phyloP scores from a whole-genome alignment of 495 filamentous ascomycete species.

The Penicillium salamii region DNA sequence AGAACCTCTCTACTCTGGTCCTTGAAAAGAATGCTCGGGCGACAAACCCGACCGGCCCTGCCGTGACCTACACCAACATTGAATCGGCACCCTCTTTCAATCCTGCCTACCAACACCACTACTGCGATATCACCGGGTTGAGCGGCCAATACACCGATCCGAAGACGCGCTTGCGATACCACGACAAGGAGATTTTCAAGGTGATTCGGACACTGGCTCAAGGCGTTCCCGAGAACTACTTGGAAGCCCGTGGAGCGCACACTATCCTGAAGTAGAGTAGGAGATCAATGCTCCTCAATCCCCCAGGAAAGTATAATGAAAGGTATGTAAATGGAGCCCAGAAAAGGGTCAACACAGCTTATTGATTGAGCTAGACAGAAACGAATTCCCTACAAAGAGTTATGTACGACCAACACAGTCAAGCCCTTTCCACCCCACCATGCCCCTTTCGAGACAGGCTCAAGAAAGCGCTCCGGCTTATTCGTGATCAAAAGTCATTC shows the following conservation, averaged over 20 bases:
- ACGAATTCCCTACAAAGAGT: constrained; percentile 6
- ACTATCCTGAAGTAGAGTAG: constrained; percentile 75
- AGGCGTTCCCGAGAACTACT: constrained; percentile 77
- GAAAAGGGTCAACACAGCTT: background rate
- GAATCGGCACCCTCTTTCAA: constrained; percentile 82
- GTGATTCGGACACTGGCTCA: constrained; percentile 73
- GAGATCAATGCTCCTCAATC: background rate
- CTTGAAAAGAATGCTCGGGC: constrained; percentile 66
- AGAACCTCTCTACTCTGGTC: constrained; percentile 79
- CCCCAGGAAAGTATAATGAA: background rate
- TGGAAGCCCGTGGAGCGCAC: constrained; percentile 87
- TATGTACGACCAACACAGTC: constrained; percentile 77
- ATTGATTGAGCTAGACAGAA: constrained; percentile 7
- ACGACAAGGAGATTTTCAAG: constrained; percentile 83
- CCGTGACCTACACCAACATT: constrained; percentile 91
- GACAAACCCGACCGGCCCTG: constrained; percentile 52
- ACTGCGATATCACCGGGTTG: constrained; percentile 93
- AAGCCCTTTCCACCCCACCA: constrained; percentile 81
- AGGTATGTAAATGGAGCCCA: background rate
- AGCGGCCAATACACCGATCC: constrained; percentile 87
- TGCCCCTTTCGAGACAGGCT: constrained; percentile 70
- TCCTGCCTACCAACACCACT: constrained; percentile 70
- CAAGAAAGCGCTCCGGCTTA: constrained; percentile 94
- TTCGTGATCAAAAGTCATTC: constrained; percentile 66
- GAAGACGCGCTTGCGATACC: constrained; percentile 86